phyloP scores from a whole-genome alignment of 768 basidiomycete genomes.

The Strobilomyces echinocephalus region DNA sequence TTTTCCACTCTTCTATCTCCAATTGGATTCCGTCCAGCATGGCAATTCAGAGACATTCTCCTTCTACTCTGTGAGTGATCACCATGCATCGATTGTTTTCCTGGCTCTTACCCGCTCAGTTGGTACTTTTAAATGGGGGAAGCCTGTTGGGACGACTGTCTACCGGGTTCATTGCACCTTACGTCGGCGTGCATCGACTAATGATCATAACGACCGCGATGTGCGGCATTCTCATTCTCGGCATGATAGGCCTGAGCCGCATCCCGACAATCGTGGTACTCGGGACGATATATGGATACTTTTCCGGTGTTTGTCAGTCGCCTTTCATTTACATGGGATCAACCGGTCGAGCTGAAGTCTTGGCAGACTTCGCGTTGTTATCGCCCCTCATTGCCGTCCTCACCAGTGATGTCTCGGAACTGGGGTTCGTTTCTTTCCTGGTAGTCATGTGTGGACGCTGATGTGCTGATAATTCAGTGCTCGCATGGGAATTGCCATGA shows the following conservation, averaged over 20 bases:
- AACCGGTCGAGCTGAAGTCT: not conserved
- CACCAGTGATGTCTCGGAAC: slow-evolving; percentile 43
- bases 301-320: slow-evolving; percentile 38
- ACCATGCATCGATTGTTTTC: too few relatives aligned
- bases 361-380: slow-evolving; percentile 35
- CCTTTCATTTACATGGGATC: not conserved
- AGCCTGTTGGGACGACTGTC: slow-evolving; percentile 49
- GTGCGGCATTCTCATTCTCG: slow-evolving; percentile 38
- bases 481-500: slow-evolving; percentile 24
- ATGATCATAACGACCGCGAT: slow-evolving; percentile 32
- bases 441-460: not conserved
- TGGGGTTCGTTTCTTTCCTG: slow-evolving; percentile 34
- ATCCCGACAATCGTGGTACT: slow-evolving; percentile 36
- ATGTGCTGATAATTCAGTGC: slow-evolving; percentile 10
- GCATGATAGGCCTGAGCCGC: slow-evolving; percentile 37
- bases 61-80: slow-evolving; percentile 46
- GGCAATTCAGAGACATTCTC: slow-evolving; percentile 43
- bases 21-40: slow-evolving; percentile 48
- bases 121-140: slow-evolving; percentile 50
- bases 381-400: slow-evolving; percentile 42
- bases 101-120: slow-evolving; percentile 20
- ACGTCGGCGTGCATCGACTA: slow-evolving; percentile 41
- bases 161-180: slow-evolving; percentile 39
- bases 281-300: slow-evolving; percentile 44
- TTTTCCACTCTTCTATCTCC: slow-evolving; percentile 54